Conservation (phyloP, 2,329 filamentous ascomycete species). For the Sporothrix pseudoabietina region DNA sequence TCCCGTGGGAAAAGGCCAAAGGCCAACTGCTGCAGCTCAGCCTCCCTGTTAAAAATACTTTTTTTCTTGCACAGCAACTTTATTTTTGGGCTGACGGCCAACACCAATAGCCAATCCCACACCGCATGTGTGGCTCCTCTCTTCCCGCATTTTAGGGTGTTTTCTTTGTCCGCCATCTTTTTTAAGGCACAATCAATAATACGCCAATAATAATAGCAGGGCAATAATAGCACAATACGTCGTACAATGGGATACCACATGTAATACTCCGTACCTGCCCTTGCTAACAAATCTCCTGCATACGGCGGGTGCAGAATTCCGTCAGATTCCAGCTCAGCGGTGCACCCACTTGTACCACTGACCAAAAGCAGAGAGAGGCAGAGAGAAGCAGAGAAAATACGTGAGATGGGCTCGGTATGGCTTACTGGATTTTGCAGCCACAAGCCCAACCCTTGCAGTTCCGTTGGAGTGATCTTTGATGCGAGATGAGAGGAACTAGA, state of each 20-base stretch:
- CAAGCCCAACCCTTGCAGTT: background rate
- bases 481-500: background rate
- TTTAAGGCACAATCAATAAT: slow-evolving; percentile 7
- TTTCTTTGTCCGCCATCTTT: background rate
- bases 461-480: background rate
- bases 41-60: slow-evolving; percentile 22
- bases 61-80: background rate
- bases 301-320: background rate
- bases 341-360: background rate
- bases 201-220: background rate
- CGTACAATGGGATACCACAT: background rate
- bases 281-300: background rate
- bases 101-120: too few species aligned
- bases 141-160: background rate
- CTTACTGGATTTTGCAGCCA: background rate
- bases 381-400: too few species aligned
- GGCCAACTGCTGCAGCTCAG: background rate
- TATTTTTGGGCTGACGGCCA: slow-evolving; percentile 2
- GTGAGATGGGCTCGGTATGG: background rate
- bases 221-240: slow-evolving; percentile 2
- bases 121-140: background rate
- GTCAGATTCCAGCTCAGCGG: background rate
- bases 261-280: background rate
- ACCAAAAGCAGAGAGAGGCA: background rate
- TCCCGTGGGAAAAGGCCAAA: background rate